These are phyloP conservation scores for Scheffersomyces lignicola DNA, from an alignment of 1,139 yeast species.

Conservation along the genomic window DNA sequence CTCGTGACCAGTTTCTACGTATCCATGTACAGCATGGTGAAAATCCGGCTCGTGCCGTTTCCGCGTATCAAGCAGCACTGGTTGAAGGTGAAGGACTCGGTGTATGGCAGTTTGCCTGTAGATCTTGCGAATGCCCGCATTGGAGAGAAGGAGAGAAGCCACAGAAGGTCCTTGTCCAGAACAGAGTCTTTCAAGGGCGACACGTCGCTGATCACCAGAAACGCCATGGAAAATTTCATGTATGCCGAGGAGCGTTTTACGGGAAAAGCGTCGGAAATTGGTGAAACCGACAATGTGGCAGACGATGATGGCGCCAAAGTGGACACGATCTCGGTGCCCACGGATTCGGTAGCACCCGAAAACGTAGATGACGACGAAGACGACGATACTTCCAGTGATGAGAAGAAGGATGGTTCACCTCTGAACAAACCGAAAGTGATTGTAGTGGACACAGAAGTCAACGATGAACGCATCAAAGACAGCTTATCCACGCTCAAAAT, in stretches of 20 bases:
- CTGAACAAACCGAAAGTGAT: conserved; percentile 10
- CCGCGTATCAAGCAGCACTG: conserved; percentile 34
- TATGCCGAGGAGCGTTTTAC: conserved; percentile 37
- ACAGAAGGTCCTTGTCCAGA: conserved; percentile 26
- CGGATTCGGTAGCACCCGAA: conserved; percentile 3
- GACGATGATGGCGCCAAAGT: conserved; percentile 6
- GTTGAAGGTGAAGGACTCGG: conserved; percentile 32
- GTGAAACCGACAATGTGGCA: conserved; percentile 12
- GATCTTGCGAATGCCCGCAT: conserved; percentile 34
- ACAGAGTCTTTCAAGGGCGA: conserved; percentile 45
- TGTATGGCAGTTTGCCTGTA: conserved; percentile 32
- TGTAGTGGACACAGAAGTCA: conserved; percentile 24
- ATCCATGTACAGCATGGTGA: conserved; percentile 38
- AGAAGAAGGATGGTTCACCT: background rate
- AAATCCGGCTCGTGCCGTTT: conserved; percentile 23
- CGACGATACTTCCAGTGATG: conserved; percentile 12
- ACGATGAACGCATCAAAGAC: conserved; percentile 24
- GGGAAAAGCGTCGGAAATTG: conserved; percentile 13
- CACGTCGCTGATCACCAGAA: conserved; percentile 39
- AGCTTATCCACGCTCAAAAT: conserved; percentile 19
- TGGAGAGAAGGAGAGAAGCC: conserved; percentile 32
- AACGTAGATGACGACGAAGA: conserved; percentile 12
- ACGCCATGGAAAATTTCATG: conserved; percentile 39
- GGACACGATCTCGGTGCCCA: background rate
- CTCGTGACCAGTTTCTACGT: conserved; percentile 40